phyloP scores from a whole-genome alignment of 805 yeast species.

The Starmerella vaccinii region DNA sequence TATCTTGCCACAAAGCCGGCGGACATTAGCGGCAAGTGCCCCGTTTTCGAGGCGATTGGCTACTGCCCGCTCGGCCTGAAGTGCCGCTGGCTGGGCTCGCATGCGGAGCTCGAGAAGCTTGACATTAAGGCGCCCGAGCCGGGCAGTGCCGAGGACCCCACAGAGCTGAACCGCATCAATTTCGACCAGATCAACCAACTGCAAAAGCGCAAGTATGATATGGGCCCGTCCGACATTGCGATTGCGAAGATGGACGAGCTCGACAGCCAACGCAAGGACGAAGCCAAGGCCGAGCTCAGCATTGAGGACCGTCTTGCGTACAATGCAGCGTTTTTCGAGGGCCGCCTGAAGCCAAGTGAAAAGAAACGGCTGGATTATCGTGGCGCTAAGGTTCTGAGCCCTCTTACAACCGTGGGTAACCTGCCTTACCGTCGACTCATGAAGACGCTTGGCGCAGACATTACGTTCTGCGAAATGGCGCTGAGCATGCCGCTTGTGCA shows the following conservation, averaged over 20 bases:
- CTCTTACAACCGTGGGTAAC: constrained; percentile 95
- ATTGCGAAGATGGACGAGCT: constrained; percentile 41
- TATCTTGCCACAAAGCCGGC: constrained; percentile 57
- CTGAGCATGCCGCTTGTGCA: constrained; percentile 72
- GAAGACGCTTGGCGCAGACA: constrained; percentile 82
- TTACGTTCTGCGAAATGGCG: constrained; percentile 95
- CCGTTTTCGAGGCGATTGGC: constrained; percentile 72
- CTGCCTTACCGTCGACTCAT: constrained; percentile 88
- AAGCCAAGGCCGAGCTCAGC: constrained; percentile 44
- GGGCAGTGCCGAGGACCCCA: constrained; percentile 12
- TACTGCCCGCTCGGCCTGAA: constrained; percentile 86
- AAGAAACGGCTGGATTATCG: constrained; percentile 62
- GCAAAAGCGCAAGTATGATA: constrained; percentile 52
- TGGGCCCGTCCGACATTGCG: constrained; percentile 47
- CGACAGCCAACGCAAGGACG: constrained; percentile 16
- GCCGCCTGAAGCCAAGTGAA: constrained; percentile 68
- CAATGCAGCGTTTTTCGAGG: constrained; percentile 53
- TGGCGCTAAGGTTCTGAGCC: constrained; percentile 80
- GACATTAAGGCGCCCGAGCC: neutral
- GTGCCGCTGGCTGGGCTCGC: constrained; percentile 82
- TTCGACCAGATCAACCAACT: constrained; percentile 28
- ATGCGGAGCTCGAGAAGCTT: constrained; percentile 28
- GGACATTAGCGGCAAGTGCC: constrained; percentile 73
- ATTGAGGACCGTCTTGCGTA: constrained; percentile 44
- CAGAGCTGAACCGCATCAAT: constrained; percentile 15